Base-by-base conservation (phyloP, 306 rosid species). In the Hippophae tibetana region DNA sequence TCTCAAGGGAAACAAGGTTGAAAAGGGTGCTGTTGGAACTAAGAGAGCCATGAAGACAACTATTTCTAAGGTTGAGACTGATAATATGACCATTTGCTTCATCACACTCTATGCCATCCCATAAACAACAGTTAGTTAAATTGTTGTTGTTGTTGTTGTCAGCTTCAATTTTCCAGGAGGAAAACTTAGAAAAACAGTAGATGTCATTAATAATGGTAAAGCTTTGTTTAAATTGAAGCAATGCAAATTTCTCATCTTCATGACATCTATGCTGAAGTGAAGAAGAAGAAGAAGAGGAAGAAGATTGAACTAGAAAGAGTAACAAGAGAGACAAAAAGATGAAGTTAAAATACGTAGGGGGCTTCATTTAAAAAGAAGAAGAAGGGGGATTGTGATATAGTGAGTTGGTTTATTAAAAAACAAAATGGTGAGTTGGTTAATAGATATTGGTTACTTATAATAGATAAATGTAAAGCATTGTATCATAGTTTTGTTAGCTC, bases 1-100 rank as follows among this genome's bases (percentile, higher is more conserved):
- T 70, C 14, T 62, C 59, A 60, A 76, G 55, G 5, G 70, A 53
- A 66, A 54, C 49, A 5, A 71, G 69, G 0, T 7, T 10, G 56
- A 69, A 62, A 45, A 69, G 63, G 9, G 10, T 54, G 51, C 63
- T 69, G 18, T 2, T 61, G 38, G 74, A 61, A n/a, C 47, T 18
- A 45, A 62, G 23, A 26, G 63, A 54, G n/a, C 74, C 74, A 26
- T 41, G 50, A 3, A 69, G 62, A 13, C 42, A 62, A 0, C 68
- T 48, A 40, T 57, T 62, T 7, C 47, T 7, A 10, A 69, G 72
- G 31, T 67, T 51, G 8, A 67, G 60, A 14, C 12, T 53, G 10
- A 59, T 47, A 0, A 60, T 66, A 52, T 68, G 56, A 14, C 73
- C 67, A 3, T 43, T 27, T 8, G 60, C n/a, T 1, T 10, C 49